Conservation (phyloP, 352 stramenopile species). For the Pythium periplocum region DNA sequence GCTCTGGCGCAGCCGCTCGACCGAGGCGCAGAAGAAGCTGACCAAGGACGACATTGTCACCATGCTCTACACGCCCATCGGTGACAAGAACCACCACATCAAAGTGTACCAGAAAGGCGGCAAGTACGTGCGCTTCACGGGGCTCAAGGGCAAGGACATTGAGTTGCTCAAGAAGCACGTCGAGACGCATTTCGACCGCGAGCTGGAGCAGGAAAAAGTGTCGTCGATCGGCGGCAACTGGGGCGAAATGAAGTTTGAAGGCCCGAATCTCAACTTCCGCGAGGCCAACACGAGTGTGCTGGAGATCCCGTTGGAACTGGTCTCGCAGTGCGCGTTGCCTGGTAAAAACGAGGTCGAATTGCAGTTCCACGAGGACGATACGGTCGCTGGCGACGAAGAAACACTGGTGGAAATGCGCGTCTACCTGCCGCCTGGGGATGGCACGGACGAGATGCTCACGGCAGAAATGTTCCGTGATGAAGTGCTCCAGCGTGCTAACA, state of each 20-base stretch:
- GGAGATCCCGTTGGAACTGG: conserved; percentile 69
- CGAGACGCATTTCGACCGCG: conserved; percentile 81
- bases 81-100: conserved; percentile 75
- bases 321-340: conserved; percentile 89
- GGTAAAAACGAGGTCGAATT: conserved; percentile 98
- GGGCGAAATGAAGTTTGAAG: conserved; percentile 92
- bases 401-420: conserved; percentile 95
- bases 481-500: conserved; percentile 80
- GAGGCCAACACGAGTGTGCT: conserved; percentile 59
- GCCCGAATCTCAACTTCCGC: conserved; percentile 80
- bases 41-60: conserved; percentile 83
- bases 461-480: conserved; percentile 82
- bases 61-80: conserved; percentile 78
- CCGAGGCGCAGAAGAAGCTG: conserved; percentile 83
- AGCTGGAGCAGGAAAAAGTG: conserved; percentile 89
- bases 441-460: conserved; percentile 50
- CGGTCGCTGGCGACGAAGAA: conserved; percentile 91
- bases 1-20: conserved; percentile 70
- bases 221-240: conserved; percentile 88
- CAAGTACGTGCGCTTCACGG: conserved; percentile 83
- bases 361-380: conserved; percentile 98
- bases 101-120: conserved; percentile 84
- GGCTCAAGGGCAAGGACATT: conserved; percentile 62
- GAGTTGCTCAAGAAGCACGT: conserved; percentile 59
- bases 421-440: conserved; percentile 83